A percentile compares a stretch with the other conserved stretches of the same genome.
These are phyloP conservation scores for Metarhizium robertsii DNA, from an alignment of 2,329 filamentous ascomycete genomes.

Conservation along the genomic window DNA sequence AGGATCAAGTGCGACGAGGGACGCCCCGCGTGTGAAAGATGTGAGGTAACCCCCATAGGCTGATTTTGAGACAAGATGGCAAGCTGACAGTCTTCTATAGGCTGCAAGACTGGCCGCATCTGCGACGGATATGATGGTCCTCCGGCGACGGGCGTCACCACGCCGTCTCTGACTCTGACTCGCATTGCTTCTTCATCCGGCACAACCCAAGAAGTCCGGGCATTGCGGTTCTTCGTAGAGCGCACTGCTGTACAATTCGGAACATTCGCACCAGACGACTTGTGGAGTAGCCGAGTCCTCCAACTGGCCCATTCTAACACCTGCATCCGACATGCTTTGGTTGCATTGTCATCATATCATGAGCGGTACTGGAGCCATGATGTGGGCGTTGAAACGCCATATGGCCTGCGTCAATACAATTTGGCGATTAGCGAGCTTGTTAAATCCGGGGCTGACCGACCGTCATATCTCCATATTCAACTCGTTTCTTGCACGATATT, in stretches of 20 bases:
- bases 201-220: constrained; percentile 2
- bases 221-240: constrained; percentile 7
- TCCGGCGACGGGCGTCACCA: background rate
- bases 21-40: constrained; percentile 5
- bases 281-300: constrained; percentile 5
- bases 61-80: background rate
- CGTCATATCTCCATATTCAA: constrained; percentile 4
- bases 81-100: background rate
- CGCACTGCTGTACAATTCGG: constrained; percentile 3
- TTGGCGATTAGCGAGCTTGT: constrained; percentile 4
- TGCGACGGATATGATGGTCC: constrained; percentile 7
- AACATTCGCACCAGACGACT: constrained; percentile 5
- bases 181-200: background rate
- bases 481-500: constrained; percentile 8
- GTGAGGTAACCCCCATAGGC: background rate
- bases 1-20: constrained; percentile 7
- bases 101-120: constrained; percentile 4
- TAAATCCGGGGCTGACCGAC: background rate
- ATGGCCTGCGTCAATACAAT: constrained; percentile 5
- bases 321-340: constrained; percentile 6
- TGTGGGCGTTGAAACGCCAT: background rate
- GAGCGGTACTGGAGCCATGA: constrained; percentile 4
- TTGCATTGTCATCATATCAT: constrained; percentile 7
- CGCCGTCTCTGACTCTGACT: background rate
- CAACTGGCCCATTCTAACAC: constrained; percentile 6